Percentiles rank a stretch among this genome's conserved stretches.
Conservation (phyloP, 1,139 yeast species). For the Scheffersomyces quercinus region DNA sequence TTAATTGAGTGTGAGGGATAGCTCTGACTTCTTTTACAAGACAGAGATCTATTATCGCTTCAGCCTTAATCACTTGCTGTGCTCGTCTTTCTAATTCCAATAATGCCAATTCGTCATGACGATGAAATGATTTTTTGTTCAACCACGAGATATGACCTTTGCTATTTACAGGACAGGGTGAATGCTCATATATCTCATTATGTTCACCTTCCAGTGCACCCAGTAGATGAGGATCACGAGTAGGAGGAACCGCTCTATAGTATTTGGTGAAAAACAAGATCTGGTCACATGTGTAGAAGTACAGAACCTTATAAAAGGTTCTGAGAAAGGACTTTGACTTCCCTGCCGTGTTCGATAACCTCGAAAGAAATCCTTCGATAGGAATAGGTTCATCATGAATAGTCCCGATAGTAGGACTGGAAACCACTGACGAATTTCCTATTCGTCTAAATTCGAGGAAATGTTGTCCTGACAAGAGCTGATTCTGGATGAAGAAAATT, state of each 20-base stretch:
- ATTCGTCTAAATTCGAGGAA: conserved; percentile 58
- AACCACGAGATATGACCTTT: conserved; percentile 66
- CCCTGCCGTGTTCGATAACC: conserved; percentile 58
- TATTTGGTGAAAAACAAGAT: conserved; percentile 61
- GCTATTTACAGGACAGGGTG: conserved; percentile 51
- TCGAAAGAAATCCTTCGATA: conserved; percentile 72
- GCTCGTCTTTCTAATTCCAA: conserved; percentile 65
- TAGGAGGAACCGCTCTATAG: conserved; percentile 61
- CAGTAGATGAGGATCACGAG: conserved; percentile 36
- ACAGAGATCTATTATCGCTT: conserved; percentile 61
- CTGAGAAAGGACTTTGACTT: conserved; percentile 38
- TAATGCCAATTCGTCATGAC: conserved; percentile 57
- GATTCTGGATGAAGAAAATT: conserved; percentile 36
- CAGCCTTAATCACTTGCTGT: conserved; percentile 55
- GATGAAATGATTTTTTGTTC: conserved; percentile 40
- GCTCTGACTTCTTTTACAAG: conserved; percentile 42
- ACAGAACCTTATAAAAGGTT: conserved; percentile 54
- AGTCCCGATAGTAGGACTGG: conserved; percentile 10
- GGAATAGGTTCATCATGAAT: conserved; percentile 57
- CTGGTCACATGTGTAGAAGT: conserved; percentile 63
- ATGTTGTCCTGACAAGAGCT: conserved; percentile 20
- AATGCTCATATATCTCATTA: conserved; percentile 36
- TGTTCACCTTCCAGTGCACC: conserved; percentile 15
- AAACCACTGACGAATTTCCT: conserved; percentile 7
- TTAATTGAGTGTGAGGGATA: conserved; percentile 26